These are phyloP conservation scores for Paramecium sonneborni DNA, from an alignment of 73 alveolate genomes.

Conservation along the genomic window DNA sequence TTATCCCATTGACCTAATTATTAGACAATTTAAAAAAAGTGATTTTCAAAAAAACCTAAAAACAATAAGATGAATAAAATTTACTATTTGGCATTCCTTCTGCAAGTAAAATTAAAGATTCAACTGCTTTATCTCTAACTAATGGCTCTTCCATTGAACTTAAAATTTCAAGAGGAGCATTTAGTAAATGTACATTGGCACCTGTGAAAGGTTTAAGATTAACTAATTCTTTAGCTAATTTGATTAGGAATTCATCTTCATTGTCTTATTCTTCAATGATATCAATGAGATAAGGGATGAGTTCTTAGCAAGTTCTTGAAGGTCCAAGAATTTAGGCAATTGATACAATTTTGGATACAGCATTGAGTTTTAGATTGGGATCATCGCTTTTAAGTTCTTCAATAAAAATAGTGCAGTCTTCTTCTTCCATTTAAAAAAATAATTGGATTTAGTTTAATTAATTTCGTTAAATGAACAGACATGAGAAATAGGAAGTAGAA, in stretches of 20 bases:
- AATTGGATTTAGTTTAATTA: constrained; percentile 6
- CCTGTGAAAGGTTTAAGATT: constrained; percentile 47
- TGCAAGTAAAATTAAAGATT: constrained; percentile 51
- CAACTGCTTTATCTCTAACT: constrained; percentile 66
- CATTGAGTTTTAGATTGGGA: constrained; percentile 62
- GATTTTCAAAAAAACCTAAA: constrained; percentile 62
- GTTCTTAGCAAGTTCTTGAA: constrained; percentile 40
- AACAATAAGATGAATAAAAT: too few relatives aligned
- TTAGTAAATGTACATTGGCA: constrained; percentile 45
- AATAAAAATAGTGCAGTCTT: constrained; percentile 65
- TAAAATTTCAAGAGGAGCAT: constrained; percentile 60
- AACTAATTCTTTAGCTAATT: constrained; percentile 51
- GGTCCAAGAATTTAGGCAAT: constrained; percentile 66
- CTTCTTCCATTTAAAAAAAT: constrained; percentile 48
- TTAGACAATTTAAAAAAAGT: constrained; percentile 52
- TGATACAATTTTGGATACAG: constrained; percentile 57
- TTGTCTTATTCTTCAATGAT: constrained; percentile 66
- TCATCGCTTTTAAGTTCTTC: constrained; percentile 68
- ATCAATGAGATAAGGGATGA: constrained; percentile 62
- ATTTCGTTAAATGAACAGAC: constrained; percentile 38
- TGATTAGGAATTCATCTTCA: constrained; percentile 67
- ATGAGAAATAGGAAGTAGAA: constrained; percentile 9
- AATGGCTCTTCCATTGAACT: constrained; percentile 67
- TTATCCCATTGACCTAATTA: constrained; percentile 65
- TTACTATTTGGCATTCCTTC: constrained; percentile 55